Evolutionary conservation across 306 rosid species (phyloP).

Genomic region (Argentina anserina): DNA sequence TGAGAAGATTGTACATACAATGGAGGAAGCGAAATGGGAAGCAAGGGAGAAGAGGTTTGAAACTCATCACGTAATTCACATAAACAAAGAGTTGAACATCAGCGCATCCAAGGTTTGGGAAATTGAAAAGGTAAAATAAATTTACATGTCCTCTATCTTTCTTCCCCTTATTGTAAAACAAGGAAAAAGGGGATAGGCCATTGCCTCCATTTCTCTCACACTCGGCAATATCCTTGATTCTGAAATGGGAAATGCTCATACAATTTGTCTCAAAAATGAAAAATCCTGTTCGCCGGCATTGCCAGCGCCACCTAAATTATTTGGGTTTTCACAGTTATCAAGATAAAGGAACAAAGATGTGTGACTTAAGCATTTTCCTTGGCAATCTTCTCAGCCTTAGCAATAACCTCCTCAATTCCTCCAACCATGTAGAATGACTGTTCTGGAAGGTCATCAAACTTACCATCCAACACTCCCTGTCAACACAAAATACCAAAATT

Average conservation of each 20-base stretch:
- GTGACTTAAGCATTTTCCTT: slow-evolving; percentile 66
- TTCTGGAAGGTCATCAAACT: slow-evolving; percentile 85
- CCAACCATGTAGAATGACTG: slow-evolving; percentile 98
- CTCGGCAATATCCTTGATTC: slow-evolving; percentile 35
- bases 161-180: slow-evolving; percentile 53
- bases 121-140: slow-evolving; percentile 36
- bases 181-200: slow-evolving; percentile 31
- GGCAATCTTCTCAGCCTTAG: slow-evolving; percentile 97
- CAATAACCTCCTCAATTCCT: slow-evolving; percentile 92
- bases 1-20: not conserved
- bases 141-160: slow-evolving; percentile 46
- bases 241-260: slow-evolving; percentile 41
- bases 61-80: not conserved
- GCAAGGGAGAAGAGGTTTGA: not conserved
- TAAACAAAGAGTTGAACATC: slow-evolving; percentile 22
- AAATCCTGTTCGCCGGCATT: slow-evolving; percentile 57
- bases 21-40: not conserved
- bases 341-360: slow-evolving; percentile 24
- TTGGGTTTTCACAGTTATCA: slow-evolving; percentile 53
- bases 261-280: slow-evolving; percentile 44
- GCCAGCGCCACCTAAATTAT: slow-evolving; percentile 69
- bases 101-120: slow-evolving; percentile 39
- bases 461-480: slow-evolving; percentile 97
- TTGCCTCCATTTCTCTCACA: slow-evolving; percentile 44
- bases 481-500: slow-evolving; percentile 14